phyloP scores from a whole-genome alignment of 805 yeast species.

The Starmerella potacharoeniae region DNA sequence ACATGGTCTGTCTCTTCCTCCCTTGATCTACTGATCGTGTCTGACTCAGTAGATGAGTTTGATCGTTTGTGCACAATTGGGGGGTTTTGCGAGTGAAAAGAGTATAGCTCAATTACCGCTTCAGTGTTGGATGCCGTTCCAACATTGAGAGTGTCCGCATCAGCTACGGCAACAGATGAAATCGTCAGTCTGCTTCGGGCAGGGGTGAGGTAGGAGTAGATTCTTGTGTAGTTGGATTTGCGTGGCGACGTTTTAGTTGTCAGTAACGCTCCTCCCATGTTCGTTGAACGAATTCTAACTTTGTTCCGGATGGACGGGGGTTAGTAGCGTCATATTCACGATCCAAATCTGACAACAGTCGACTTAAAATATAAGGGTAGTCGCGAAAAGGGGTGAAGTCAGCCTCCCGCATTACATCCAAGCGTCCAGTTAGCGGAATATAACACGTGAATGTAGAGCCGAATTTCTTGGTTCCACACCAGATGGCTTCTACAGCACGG shows the following conservation, averaged over 20 bases:
- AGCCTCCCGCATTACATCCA: not conserved
- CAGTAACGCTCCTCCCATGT: not conserved
- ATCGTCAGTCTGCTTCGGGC: not conserved
- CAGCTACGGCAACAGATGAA: not conserved
- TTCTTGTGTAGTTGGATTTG: too few species aligned
- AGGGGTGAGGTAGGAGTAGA: not conserved
- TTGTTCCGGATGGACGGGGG: too few species aligned
- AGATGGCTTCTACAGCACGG: too few species aligned
- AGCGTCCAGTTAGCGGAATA: not conserved
- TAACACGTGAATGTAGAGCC: too few species aligned
- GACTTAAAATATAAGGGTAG: not conserved
- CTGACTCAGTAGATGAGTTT: not conserved
- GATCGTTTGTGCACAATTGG: not conserved
- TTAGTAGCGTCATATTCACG: too few species aligned
- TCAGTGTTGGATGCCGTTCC: not conserved
- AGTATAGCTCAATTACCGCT: not conserved
- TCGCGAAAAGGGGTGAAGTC: not conserved
- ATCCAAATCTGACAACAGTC: not conserved
- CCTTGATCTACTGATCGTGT: not conserved
- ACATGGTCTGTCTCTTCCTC: not conserved
- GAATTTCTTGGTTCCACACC: too few species aligned
- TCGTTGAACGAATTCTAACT: not conserved
- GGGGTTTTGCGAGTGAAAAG: not conserved
- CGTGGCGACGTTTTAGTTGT: too few species aligned
- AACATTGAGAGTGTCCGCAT: not conserved